Conservation (phyloP, 192 early-diverging fungal genomes). For the Backusella tuberculispora region DNA sequence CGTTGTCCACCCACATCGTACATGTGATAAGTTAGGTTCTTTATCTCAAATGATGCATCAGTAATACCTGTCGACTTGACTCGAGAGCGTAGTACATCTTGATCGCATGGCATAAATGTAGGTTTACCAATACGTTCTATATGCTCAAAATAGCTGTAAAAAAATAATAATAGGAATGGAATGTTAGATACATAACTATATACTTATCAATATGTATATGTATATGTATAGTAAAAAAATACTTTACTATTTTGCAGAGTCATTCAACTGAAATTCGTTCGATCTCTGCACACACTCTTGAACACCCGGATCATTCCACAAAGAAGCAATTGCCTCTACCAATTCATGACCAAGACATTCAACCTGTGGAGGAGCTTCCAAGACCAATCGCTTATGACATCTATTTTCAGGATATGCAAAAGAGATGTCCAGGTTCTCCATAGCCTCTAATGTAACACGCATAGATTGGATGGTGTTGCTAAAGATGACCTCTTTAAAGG, state of each 20-base stretch:
- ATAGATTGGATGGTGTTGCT: constrained; percentile 95
- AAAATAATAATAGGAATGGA: background rate
- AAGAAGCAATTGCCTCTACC: constrained; percentile 74
- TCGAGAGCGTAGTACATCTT: constrained; percentile 95
- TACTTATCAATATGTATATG: background rate
- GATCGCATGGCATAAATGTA: constrained; percentile 88
- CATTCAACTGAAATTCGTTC: constrained; percentile 95
- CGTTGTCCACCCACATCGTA: constrained; percentile 98
- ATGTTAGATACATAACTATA: background rate
- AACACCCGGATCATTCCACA: constrained; percentile 88
- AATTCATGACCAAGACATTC: constrained; percentile 83
- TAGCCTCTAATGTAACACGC: constrained; percentile 94
- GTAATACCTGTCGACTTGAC: constrained; percentile 98
- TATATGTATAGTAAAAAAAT: background rate
- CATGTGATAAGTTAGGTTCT: constrained; percentile 93
- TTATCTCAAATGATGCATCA: constrained; percentile 90
- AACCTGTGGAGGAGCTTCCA: constrained; percentile 84
- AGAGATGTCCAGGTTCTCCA: constrained; percentile 82
- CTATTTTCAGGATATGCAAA: constrained; percentile 73
- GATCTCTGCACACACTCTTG: constrained; percentile 79
- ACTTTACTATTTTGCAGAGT: constrained; percentile 91
- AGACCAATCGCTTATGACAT: constrained; percentile 69
- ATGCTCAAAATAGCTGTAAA: constrained; percentile 86
- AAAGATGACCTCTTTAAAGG: constrained; percentile 96
- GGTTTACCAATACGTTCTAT: constrained; percentile 83